Evolutionary conservation across 2,329 filamentous ascomycete species (phyloP).

Genomic region (Colletotrichum phormii): DNA sequence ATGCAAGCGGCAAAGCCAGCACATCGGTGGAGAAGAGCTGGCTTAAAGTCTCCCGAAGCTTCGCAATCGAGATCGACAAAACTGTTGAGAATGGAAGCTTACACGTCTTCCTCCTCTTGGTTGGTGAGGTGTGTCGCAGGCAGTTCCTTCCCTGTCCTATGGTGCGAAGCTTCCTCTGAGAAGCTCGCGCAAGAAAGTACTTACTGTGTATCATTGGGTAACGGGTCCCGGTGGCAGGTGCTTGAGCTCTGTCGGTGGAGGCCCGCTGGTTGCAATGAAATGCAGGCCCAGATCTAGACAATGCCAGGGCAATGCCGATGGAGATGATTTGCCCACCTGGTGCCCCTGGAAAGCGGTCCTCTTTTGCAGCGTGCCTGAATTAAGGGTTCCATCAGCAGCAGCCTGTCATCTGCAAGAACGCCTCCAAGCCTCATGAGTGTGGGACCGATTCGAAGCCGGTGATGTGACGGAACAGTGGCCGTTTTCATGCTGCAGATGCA

Average conservation of each 20-base stretch:
- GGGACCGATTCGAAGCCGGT: slow-evolving; percentile 19
- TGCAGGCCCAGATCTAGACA: slow-evolving; percentile 1
- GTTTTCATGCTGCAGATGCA: slow-evolving; percentile 31
- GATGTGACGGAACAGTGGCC: slow-evolving; percentile 31
- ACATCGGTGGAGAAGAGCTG: slow-evolving; percentile 25
- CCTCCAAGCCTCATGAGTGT: slow-evolving; percentile 7
- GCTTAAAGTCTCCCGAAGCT: neutral
- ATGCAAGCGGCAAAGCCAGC: slow-evolving; percentile 18
- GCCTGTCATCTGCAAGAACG: slow-evolving; percentile 25
- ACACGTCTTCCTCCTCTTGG: neutral
- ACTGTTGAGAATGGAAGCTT: neutral
- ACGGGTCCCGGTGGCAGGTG: neutral
- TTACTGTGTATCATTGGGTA: neutral
- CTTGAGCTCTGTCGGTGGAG: neutral
- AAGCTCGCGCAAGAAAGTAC: neutral
- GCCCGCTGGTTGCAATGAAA: slow-evolving; percentile 12
- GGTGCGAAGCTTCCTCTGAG: neutral
- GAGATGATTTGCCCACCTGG: neutral
- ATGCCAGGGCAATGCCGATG: neutral
- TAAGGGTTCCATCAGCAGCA: slow-evolving; percentile 20
- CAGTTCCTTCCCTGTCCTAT: neutral
- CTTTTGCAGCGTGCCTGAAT: slow-evolving; percentile 12
- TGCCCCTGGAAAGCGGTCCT: slow-evolving; percentile 15
- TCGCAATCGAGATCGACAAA: slow-evolving; percentile 21
- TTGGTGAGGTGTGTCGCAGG: neutral